Evolutionary conservation across 139 green algal genomes (phyloP).

Genomic region (Tetradesmus lagerheimii): DNA sequence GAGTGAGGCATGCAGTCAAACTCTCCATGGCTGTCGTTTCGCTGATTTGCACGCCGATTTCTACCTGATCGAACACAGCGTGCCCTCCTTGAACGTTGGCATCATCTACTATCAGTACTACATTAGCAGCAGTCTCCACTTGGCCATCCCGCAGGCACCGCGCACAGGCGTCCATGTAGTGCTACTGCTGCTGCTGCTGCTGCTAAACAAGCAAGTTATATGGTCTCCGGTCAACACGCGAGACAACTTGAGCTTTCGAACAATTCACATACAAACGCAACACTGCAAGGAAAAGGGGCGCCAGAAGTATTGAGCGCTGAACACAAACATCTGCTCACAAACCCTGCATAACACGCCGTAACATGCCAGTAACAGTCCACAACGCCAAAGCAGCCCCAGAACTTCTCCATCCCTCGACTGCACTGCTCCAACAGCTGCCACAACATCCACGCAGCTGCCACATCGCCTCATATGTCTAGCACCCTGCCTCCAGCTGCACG

Average conservation of each 20-base stretch:
- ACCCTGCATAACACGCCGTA: too few relatives aligned
- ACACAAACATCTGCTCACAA: too few relatives aligned
- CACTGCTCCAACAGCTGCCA: background rate
- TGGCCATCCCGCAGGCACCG: conserved; percentile 23
- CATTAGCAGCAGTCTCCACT: background rate
- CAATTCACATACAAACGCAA: too few relatives aligned
- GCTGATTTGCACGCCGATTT: background rate
- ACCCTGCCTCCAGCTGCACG: conserved; percentile 8
- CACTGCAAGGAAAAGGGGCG: too few relatives aligned
- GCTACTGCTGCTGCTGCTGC: background rate
- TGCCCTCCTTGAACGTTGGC: background rate
- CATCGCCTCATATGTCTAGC: conserved; percentile 9
- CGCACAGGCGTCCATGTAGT: conserved; percentile 11
- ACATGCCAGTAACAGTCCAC: too few relatives aligned
- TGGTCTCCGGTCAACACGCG: background rate
- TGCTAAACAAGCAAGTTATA: background rate
- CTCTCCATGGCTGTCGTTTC: background rate
- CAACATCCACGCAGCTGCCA: background rate
- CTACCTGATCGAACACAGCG: conserved; percentile 16
- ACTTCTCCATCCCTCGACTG: background rate
- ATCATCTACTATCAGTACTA: background rate
- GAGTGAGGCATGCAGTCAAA: background rate
- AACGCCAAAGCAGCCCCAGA: background rate
- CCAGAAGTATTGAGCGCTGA: too few relatives aligned
- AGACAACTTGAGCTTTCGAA: too few relatives aligned